These are phyloP conservation scores for Pythium phragmiticola DNA, from an alignment of 352 stramenopile species.

Conservation along the genomic window DNA sequence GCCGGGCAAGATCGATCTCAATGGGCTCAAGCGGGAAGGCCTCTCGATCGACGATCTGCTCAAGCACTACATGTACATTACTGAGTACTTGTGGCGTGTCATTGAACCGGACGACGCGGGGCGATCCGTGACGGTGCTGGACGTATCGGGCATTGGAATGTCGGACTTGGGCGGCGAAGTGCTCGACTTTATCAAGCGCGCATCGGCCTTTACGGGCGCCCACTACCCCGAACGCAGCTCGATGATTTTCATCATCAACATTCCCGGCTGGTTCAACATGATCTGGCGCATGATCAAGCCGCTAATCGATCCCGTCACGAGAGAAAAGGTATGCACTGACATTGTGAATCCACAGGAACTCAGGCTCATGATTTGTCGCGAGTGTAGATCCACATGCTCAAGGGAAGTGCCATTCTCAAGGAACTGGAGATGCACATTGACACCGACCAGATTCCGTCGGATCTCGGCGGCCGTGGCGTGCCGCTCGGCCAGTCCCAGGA, in stretches of 20 bases:
- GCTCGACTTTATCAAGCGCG: conserved; percentile 87
- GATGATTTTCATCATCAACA: conserved; percentile 96
- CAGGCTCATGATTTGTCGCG: background rate
- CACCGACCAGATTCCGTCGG: conserved; percentile 60
- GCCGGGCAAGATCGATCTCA: conserved; percentile 83
- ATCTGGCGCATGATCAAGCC: conserved; percentile 94
- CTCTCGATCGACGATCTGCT: conserved; percentile 87
- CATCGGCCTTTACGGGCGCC: conserved; percentile 83
- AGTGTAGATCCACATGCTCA: conserved; percentile 62
- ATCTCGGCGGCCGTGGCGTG: conserved; percentile 63
- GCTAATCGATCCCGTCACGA: conserved; percentile 92
- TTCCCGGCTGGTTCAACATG: conserved; percentile 93
- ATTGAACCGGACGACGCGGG: conserved; percentile 74
- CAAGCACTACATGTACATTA: conserved; percentile 92
- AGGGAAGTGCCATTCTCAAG: conserved; percentile 71
- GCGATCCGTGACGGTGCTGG: conserved; percentile 80
- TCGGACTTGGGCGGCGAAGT: conserved; percentile 86
- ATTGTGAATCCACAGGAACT: background rate
- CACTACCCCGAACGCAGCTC: conserved; percentile 94
- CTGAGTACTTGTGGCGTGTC: conserved; percentile 87
- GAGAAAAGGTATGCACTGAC: conserved; percentile 83
- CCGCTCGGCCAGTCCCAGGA: conserved; percentile 68
- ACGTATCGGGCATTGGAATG: conserved; percentile 86
- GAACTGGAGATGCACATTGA: conserved; percentile 76
- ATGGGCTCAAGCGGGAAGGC: conserved; percentile 81